Percentiles rank a stretch among this genome's conserved stretches.
Conservation (phyloP, 495 filamentous ascomycete genomes). For the Podospora conica region DNA sequence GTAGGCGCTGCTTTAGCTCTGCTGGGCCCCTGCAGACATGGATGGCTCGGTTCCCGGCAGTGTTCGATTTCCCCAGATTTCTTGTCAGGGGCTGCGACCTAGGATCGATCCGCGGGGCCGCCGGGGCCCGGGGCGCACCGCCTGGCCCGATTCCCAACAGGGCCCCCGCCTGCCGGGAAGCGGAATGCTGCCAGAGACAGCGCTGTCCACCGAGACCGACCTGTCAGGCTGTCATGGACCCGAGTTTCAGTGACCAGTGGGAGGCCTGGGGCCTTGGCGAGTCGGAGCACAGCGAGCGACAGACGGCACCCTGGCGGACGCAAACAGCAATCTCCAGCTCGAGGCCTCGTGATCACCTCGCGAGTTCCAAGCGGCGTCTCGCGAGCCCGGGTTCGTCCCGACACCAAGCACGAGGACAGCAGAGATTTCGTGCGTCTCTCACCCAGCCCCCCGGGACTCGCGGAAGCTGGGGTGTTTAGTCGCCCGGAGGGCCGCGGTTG, state of each 20-base stretch:
- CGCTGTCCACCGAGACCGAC: not conserved
- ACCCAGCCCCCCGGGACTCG: constrained; percentile 9
- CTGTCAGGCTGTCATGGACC: not conserved
- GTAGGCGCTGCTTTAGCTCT: not conserved
- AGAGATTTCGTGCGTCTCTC: constrained; percentile 18
- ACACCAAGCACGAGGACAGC: constrained; percentile 28
- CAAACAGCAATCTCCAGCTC: constrained; percentile 13
- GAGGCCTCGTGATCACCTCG: constrained; percentile 19
- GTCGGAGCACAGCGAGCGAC: constrained; percentile 10
- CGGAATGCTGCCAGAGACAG: not conserved
- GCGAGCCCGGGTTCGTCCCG: not conserved
- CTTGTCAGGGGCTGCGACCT: not conserved
- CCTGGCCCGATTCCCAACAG: not conserved
- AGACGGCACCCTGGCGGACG: constrained; percentile 7
- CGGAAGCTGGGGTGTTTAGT: constrained; percentile 10
- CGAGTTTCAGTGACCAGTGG: not conserved
- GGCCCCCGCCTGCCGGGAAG: not conserved
- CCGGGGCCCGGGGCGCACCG: no score
- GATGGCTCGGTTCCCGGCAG: not conserved
- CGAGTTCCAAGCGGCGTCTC: not conserved
- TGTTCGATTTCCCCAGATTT: not conserved
- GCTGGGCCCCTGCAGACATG: not conserved
- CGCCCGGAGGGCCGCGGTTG: constrained; percentile 3
- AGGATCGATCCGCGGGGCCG: not conserved
- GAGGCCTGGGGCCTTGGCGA: constrained; percentile 21